A percentile compares a stretch with the other conserved stretches of the same genome.
Conservation (phyloP, 116 monocot genomes). For the Phalaenopsis hybrid region DNA sequence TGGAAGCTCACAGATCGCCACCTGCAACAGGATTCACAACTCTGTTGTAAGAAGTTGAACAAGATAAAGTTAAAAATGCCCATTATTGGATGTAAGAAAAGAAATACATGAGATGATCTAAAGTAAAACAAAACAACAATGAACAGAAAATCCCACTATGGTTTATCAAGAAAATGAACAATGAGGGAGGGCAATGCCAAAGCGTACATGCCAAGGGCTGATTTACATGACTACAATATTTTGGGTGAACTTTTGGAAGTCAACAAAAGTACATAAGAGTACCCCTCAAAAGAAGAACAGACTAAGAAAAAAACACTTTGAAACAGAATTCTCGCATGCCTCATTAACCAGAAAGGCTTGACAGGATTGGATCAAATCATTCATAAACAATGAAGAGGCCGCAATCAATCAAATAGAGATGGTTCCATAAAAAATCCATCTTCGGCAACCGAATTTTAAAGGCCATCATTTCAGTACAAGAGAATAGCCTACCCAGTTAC, state of each 20-base stretch:
- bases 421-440: neutral
- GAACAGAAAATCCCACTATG: neutral
- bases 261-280: neutral
- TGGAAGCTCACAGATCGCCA: conserved; percentile 97
- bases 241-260: neutral
- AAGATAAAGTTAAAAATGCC: neutral
- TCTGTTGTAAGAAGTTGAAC: neutral
- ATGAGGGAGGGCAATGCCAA: neutral
- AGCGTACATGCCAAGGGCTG: neutral
- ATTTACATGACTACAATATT: neutral
- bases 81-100: neutral
- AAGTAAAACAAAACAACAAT: neutral
- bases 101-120: conserved; percentile 3
- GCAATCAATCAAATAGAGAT: neutral
- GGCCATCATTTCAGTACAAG: neutral
- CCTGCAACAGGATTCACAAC: conserved; percentile 34
- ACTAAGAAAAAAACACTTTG: neutral
- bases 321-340: neutral
- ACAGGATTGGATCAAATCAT: neutral
- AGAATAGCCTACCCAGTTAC: neutral
- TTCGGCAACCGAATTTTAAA: neutral
- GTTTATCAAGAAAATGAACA: neutral
- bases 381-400: neutral
- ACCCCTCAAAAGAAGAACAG: neutral
- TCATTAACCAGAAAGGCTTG: neutral